Conservation (phyloP, 495 filamentous ascomycete species). For the Trichoderma asperelloides region DNA sequence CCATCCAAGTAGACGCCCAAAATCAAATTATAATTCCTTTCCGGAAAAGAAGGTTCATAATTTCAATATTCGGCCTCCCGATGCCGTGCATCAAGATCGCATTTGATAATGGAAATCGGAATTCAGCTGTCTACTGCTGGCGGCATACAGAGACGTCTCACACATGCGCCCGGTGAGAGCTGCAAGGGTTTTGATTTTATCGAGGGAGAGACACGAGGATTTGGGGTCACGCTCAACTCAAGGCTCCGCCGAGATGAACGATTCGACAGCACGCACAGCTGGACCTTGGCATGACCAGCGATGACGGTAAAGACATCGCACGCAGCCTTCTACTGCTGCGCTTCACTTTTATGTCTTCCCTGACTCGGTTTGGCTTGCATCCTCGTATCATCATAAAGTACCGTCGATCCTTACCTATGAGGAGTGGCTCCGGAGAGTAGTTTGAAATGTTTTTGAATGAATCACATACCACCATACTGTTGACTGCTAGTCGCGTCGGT, state of each 20-base stretch:
- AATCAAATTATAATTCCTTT: too few relatives aligned
- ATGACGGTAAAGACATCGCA: too few relatives aligned
- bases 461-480: neutral
- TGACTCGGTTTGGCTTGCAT: neutral
- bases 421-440: neutral
- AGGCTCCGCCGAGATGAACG: neutral
- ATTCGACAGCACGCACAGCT: too few relatives aligned
- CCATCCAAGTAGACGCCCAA: too few relatives aligned
- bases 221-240: neutral
- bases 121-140: neutral
- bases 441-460: neutral
- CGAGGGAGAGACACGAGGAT: neutral
- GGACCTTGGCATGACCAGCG: too few relatives aligned
- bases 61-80: too few relatives aligned
- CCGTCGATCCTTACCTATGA: neutral
- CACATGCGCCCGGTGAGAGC: neutral
- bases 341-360: too few relatives aligned
- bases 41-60: too few relatives aligned
- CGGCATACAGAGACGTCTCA: neutral
- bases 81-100: too few relatives aligned
- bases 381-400: neutral
- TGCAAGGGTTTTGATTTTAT: neutral
- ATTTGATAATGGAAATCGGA: neutral
- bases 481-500: neutral
- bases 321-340: too few relatives aligned